phyloP scores from a whole-genome alignment of 2,329 filamentous ascomycete species.

The Aspergillus fijiensis region DNA sequence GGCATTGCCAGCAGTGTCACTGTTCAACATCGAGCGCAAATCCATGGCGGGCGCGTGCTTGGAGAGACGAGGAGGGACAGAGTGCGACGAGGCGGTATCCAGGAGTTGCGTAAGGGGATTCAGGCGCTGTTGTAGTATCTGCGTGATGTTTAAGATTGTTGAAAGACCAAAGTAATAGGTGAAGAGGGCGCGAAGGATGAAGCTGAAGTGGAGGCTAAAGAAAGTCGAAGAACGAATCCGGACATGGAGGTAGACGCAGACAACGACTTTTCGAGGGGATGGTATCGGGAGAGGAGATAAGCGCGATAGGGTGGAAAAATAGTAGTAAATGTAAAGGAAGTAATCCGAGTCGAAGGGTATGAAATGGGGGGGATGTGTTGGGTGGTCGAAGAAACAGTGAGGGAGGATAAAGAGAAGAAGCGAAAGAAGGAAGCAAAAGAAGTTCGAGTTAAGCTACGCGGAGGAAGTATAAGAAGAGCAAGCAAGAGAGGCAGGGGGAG shows the following conservation, averaged over 20 bases:
- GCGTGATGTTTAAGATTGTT: neutral
- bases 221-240: neutral
- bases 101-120: neutral
- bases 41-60: conserved; percentile 43
- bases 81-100: neutral
- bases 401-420: conserved; percentile 2
- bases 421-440: conserved; percentile 1
- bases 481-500: neutral
- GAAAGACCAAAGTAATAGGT: neutral
- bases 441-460: neutral
- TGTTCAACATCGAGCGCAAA: conserved; percentile 55
- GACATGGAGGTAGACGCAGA: neutral
- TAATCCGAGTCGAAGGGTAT: neutral
- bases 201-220: neutral
- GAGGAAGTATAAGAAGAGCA: neutral
- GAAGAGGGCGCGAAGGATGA: neutral
- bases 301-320: too few relatives aligned
- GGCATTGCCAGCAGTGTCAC: conserved; percentile 37
- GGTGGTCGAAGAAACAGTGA: neutral
- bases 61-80: neutral
- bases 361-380: neutral
- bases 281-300: neutral
- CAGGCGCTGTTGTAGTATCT: neutral
- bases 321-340: neutral
- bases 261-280: neutral